phyloP scores from a whole-genome alignment of 371 early-diverging fungal genomes.

The Haplosporangium sp. region DNA sequence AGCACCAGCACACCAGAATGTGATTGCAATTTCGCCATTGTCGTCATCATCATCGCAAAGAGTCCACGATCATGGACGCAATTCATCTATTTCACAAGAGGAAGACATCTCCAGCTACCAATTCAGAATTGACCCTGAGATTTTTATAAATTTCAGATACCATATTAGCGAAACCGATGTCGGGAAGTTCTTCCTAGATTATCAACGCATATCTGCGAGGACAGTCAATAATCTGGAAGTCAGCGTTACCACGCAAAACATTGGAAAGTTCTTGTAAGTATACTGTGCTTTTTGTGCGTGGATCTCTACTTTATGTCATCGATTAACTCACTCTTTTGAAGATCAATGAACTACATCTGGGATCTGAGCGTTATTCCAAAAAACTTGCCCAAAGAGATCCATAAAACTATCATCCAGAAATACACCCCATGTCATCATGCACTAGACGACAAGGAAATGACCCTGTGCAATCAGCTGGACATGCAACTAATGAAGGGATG shows the following conservation, averaged over 20 bases:
- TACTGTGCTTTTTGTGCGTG: neutral
- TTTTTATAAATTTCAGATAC: neutral
- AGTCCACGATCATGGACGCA: neutral
- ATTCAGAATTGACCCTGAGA: neutral
- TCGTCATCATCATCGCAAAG: no score
- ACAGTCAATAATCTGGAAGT: constrained; percentile 8
- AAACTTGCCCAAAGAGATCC: neutral
- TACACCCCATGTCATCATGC: constrained; percentile 1
- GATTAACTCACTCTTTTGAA: neutral
- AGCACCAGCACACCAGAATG: no score
- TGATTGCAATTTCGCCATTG: no score
- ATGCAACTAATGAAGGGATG: constrained; percentile 2
- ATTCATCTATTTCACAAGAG: neutral
- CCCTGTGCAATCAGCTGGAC: neutral
- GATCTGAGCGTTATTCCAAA: neutral
- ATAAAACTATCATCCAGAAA: neutral
- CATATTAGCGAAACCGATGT: neutral
- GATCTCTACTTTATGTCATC: no score
- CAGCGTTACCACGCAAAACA: constrained; percentile 3
- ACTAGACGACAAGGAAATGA: neutral
- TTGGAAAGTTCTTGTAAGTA: constrained; percentile 19
- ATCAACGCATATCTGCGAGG: neutral
- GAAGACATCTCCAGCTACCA: neutral
- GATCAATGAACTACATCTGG: constrained; percentile 25
- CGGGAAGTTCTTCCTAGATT: constrained; percentile 6